Percentiles rank a stretch among this genome's conserved stretches.
These are phyloP conservation scores for Neurospora hispaniola DNA, from an alignment of 495 filamentous ascomycete species.

Conservation along the genomic window DNA sequence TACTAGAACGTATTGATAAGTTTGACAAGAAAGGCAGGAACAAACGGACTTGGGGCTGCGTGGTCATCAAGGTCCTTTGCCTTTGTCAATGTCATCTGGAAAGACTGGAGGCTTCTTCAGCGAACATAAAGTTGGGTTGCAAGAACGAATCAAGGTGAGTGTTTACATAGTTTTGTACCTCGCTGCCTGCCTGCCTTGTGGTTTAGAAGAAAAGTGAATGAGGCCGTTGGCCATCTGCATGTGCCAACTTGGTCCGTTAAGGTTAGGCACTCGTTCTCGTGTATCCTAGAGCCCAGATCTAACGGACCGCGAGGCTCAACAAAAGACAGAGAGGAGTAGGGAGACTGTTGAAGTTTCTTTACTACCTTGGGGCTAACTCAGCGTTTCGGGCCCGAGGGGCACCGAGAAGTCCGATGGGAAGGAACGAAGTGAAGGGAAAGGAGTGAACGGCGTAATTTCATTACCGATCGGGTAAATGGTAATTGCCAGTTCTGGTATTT, in stretches of 20 bases:
- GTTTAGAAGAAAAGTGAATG: not conserved
- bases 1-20: not conserved
- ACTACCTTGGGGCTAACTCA: not conserved
- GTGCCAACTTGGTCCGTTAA: not conserved
- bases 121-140: not conserved
- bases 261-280: not conserved
- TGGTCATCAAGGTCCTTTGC: not conserved
- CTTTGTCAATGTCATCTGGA: not conserved
- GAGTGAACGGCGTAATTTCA: not conserved
- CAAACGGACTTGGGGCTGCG: not conserved
- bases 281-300: not conserved
- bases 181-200: not conserved
- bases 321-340: not conserved
- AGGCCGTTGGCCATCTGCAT: not conserved
- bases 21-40: not conserved
- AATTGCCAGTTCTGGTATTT: not conserved
- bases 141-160: not conserved
- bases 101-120: not conserved
- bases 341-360: not conserved
- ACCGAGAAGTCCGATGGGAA: not conserved
- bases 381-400: not conserved
- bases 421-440: not conserved
- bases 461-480: not conserved
- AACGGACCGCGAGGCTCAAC: not conserved
- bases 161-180: not conserved